phyloP scores from a whole-genome alignment of 805 yeast species.

The Clavispora santaluciae region DNA sequence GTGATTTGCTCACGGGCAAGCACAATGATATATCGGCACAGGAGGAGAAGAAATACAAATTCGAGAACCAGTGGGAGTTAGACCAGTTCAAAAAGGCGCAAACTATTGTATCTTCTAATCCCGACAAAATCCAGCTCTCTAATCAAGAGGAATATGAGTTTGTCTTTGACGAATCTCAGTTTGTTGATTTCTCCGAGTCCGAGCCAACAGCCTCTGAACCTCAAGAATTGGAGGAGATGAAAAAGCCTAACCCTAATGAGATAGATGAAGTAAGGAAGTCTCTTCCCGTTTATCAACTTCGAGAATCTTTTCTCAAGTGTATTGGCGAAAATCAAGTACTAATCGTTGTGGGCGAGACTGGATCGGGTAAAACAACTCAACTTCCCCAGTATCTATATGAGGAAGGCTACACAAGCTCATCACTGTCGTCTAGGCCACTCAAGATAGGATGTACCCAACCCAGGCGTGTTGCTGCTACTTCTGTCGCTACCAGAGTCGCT shows the following conservation, averaged over 20 bases:
- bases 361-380: constrained; percentile 95
- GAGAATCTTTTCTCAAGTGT: constrained; percentile 56
- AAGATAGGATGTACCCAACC: constrained; percentile 90
- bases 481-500: constrained; percentile 87
- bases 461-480: constrained; percentile 89
- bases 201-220: constrained; percentile 26
- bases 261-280: constrained; percentile 55
- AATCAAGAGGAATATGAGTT: constrained; percentile 56
- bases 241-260: constrained; percentile 4
- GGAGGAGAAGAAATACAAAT: constrained; percentile 16
- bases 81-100: constrained; percentile 45
- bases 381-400: constrained; percentile 83
- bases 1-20: constrained; percentile 36
- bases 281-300: constrained; percentile 68
- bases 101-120: constrained; percentile 17
- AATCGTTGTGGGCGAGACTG: constrained; percentile 81
- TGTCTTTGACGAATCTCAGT: constrained; percentile 67
- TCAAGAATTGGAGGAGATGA: constrained; percentile 24
- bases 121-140: constrained; percentile 39
- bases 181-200: constrained; percentile 47
- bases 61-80: constrained; percentile 47
- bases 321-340: constrained; percentile 60
- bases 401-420: constrained; percentile 65
- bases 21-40: constrained; percentile 20
- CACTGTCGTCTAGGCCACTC: constrained; percentile 10